These are phyloP conservation scores for Triangularia setosa DNA, from an alignment of 2,329 filamentous ascomycete species.

Conservation along the genomic window DNA sequence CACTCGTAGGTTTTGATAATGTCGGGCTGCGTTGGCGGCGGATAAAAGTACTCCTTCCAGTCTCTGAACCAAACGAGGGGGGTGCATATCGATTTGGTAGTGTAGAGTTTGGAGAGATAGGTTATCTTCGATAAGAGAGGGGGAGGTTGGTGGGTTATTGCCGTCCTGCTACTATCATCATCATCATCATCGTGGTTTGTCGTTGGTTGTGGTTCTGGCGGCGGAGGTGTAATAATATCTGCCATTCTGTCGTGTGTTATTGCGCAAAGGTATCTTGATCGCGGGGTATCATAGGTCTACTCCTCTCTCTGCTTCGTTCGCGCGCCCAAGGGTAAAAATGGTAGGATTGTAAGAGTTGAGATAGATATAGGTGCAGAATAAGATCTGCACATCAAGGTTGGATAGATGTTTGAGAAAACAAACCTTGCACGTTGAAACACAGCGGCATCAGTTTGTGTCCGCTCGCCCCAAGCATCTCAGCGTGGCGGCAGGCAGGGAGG, in stretches of 20 bases:
- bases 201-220: not conserved
- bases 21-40: conserved; percentile 27
- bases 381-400: too few species aligned
- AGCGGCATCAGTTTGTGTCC: too few species aligned
- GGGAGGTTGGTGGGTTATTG: conserved; percentile 18
- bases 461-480: not conserved
- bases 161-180: not conserved
- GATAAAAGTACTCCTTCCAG: conserved; percentile 30
- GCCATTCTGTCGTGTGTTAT: not conserved
- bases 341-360: too few species aligned
- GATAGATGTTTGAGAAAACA: not conserved
- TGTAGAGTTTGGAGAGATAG: conserved; percentile 27
- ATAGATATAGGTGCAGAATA: too few species aligned
- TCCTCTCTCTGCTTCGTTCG: not conserved
- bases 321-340: too few species aligned
- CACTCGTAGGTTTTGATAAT: conserved; percentile 35
- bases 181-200: not conserved
- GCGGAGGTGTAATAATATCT: not conserved
- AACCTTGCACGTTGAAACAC: not conserved
- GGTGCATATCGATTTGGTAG: conserved; percentile 23
- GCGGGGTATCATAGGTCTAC: not conserved
- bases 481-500: not conserved
- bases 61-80: conserved; percentile 24
- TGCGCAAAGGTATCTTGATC: not conserved
- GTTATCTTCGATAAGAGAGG: conserved; percentile 24